Base-by-base conservation (phyloP, 495 filamentous ascomycete species). In the Penicillium canariense region DNA sequence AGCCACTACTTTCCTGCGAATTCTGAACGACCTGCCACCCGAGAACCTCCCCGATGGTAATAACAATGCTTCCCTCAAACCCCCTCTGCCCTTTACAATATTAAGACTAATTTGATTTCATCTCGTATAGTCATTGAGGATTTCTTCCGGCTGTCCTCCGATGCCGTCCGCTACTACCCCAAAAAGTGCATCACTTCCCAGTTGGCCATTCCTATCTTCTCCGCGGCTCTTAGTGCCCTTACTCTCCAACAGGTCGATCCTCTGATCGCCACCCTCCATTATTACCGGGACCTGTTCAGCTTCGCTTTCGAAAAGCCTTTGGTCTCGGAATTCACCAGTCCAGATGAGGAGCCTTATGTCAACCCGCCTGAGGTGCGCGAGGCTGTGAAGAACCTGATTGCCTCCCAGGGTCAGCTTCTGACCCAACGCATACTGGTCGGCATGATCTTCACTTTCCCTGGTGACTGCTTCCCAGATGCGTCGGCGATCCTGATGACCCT, bases 391-490 rank as follows among this genome's bases (percentile, higher is more conserved):
- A 71, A 81, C 39, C 81, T 97, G 31, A 66, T 96, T 43, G 46
- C 79, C 2, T 74, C 78, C 0, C 84, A 92, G 45, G 94, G 95
- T 44, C 87, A 91, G 67, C 68, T 82, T 22, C 77, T 99, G 30
- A 81, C 89, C 18, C 91, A 96, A 67, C 88, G 90, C 36, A 83
- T 95, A 34, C 73, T 97, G 65, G 91, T 91, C 4, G 94, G 94
- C 56, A 93, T 99, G 91, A 97, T 99, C 92, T 97, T 96, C 67
- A 90, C 85, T 0, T 99, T 97, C 77, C 94, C 94, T 0, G 81
- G 85, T 39, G 95, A 96, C 66, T 97, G 91, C 72, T 91, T 97
- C 69, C 82, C 92, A 0, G 95, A 97, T 70, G 91, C 91, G 5
- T 94, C 88, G 22, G 89, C 91, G 10, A 88, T 96, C n/a, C 72